phyloP scores from a whole-genome alignment of 2,329 filamentous ascomycete genomes.

The Talaromyces sp. region DNA sequence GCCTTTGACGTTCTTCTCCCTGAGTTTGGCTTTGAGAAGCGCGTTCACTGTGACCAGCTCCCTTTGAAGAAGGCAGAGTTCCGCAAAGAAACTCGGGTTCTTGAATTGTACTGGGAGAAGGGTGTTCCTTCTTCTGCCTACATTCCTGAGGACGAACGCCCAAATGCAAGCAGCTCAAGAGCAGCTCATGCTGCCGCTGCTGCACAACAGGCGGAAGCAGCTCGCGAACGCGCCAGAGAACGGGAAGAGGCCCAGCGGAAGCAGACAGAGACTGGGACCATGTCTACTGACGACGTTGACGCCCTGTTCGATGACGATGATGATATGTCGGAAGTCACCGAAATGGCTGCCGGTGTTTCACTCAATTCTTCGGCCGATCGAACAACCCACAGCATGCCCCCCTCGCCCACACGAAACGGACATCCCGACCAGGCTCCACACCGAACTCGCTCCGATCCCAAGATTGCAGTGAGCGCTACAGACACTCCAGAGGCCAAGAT shows the following conservation, averaged over 20 bases:
- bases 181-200: conserved; percentile 65
- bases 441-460: conserved; percentile 90
- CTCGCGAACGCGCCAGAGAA: conserved; percentile 75
- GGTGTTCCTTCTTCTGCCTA: conserved; percentile 94
- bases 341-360: conserved; percentile 85
- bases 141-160: conserved; percentile 92
- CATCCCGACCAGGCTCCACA: conserved; percentile 63
- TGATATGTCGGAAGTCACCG: conserved; percentile 80
- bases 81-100: conserved; percentile 86
- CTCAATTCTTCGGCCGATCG: conserved; percentile 66
- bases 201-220: conserved; percentile 67
- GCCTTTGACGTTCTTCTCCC: conserved; percentile 97
- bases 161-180: conserved; percentile 72
- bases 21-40: conserved; percentile 98
- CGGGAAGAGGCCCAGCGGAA: conserved; percentile 86
- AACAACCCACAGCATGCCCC: conserved; percentile 90
- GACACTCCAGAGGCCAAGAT: conserved; percentile 74
- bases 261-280: conserved; percentile 90
- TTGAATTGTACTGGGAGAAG: conserved; percentile 99
- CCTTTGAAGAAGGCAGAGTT: conserved; percentile 98
- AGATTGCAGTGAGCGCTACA: conserved; percentile 62
- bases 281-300: conserved; percentile 87
- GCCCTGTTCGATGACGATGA: conserved; percentile 95
- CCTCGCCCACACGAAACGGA: conserved; percentile 71
- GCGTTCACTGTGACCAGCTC: conserved; percentile 96